phyloP scores from a whole-genome alignment of 2,329 filamentous ascomycete species.

The Ascosphaera pollenicola region DNA sequence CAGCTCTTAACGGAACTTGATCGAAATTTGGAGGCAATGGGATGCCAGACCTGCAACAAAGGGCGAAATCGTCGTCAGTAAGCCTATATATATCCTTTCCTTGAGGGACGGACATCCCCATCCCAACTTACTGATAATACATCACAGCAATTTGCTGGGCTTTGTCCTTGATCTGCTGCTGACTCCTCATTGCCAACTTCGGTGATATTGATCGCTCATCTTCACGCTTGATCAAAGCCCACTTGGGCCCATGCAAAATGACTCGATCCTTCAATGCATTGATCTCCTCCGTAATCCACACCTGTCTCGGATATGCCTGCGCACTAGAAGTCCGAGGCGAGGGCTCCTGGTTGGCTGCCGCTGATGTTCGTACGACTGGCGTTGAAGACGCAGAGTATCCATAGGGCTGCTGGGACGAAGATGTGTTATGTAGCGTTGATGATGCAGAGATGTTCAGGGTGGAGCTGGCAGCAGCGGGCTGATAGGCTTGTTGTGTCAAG shows the following conservation, averaged over 20 bases:
- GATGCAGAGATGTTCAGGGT: background rate
- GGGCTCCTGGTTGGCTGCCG: background rate
- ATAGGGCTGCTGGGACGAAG: background rate
- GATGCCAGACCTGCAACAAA: background rate
- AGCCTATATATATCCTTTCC: no score
- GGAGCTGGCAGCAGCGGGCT: background rate
- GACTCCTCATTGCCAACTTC: background rate
- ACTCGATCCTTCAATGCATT: background rate
- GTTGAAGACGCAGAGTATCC: background rate
- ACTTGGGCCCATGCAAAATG: background rate
- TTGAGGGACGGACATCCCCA: no score
- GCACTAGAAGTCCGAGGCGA: background rate
- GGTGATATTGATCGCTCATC: background rate
- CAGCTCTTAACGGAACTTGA: background rate
- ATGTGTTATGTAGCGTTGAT: no score
- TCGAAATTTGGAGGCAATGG: background rate
- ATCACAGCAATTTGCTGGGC: background rate
- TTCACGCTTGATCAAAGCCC: background rate
- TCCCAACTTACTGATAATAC: conserved; percentile 1
- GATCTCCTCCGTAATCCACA: background rate
- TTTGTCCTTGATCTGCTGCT: background rate
- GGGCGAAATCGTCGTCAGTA: background rate
- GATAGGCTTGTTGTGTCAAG: background rate
- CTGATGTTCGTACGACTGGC: background rate
- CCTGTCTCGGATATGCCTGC: background rate